These are phyloP conservation scores for Beauveria medogensis DNA, from an alignment of 2,329 filamentous ascomycete genomes.

Conservation along the genomic window DNA sequence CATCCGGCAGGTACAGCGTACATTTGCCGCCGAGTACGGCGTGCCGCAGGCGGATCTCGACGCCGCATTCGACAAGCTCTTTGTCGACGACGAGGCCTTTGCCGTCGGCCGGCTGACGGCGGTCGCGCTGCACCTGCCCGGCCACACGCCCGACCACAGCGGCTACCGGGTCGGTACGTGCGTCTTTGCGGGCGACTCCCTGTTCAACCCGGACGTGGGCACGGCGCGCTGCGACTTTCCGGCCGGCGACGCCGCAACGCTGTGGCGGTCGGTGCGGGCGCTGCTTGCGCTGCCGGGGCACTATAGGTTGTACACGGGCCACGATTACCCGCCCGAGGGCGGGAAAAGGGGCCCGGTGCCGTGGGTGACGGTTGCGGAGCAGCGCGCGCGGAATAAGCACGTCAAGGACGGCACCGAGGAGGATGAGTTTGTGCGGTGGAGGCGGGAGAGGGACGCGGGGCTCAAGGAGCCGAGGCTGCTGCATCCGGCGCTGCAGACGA, in stretches of 20 bases:
- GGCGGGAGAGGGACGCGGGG: slow-evolving; percentile 33
- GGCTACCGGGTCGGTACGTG: slow-evolving; percentile 36
- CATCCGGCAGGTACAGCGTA: slow-evolving; percentile 34
- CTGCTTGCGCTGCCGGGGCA: slow-evolving; percentile 35
- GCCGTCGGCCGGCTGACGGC: slow-evolving; percentile 37
- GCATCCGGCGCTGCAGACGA: slow-evolving; percentile 44
- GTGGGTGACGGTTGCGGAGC: slow-evolving; percentile 37
- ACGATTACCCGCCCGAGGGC: slow-evolving; percentile 41
- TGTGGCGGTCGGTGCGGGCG: slow-evolving; percentile 35
- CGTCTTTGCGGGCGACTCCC: slow-evolving; percentile 45
- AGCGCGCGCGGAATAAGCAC: slow-evolving; percentile 40
- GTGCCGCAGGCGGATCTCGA: slow-evolving; percentile 34
- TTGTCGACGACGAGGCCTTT: slow-evolving; percentile 46
- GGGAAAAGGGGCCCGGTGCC: slow-evolving; percentile 27
- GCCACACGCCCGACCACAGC: slow-evolving; percentile 53
- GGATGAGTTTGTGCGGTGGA: slow-evolving; percentile 36
- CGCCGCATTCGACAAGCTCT: slow-evolving; percentile 43
- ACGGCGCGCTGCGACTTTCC: slow-evolving; percentile 48
- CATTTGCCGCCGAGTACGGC: slow-evolving; percentile 42
- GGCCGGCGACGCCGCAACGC: slow-evolving; percentile 34
- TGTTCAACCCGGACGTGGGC: slow-evolving; percentile 45
- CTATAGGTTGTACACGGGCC: slow-evolving; percentile 44
- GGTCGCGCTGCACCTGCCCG: slow-evolving; percentile 46
- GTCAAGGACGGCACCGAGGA: slow-evolving; percentile 32
- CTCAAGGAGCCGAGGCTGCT: slow-evolving; percentile 38